phyloP scores from a whole-genome alignment of 1,284 basidiomycete species.

The Neolentinus lepideus region DNA sequence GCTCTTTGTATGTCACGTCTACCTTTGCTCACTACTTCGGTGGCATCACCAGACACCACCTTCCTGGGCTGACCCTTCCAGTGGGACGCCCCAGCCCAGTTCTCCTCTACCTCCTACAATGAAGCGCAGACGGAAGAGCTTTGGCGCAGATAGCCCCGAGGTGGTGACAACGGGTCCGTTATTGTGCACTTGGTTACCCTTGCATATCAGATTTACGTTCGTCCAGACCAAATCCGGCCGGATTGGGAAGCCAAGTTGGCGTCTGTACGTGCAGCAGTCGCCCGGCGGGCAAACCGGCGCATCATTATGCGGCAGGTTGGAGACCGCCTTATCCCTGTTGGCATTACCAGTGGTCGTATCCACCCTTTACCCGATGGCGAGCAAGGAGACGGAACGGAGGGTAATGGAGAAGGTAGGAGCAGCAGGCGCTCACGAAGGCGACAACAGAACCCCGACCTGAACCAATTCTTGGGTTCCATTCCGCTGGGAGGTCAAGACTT shows the following conservation, averaged over 20 bases:
- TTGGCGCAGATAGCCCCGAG: constrained; percentile 69
- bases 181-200: neutral
- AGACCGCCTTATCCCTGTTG: constrained; percentile 93
- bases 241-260: constrained; percentile 94
- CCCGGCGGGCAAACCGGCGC: constrained; percentile 86
- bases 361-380: constrained; percentile 60
- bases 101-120: constrained; percentile 35
- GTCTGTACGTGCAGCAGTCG: constrained; percentile 80
- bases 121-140: constrained; percentile 73
- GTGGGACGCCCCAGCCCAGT: constrained; percentile 29
- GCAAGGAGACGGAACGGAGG: constrained; percentile 26
- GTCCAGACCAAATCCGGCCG: constrained; percentile 82
- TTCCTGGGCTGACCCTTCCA: constrained; percentile 45
- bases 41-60: constrained; percentile 22
- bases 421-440: constrained; percentile 53
- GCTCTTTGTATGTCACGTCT: constrained; percentile 5
- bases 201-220: constrained; percentile 7
- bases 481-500: constrained; percentile 74
- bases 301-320: constrained; percentile 99
- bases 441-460: constrained; percentile 43
- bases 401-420: constrained; percentile 30
- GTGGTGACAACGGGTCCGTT: constrained; percentile 83
- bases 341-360: constrained; percentile 80
- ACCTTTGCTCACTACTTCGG: constrained; percentile 5
- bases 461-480: constrained; percentile 57